These are phyloP conservation scores for rapeseed (Brassica napus) DNA, from an alignment of 345 rosid species.

Conservation along the genomic window Da-Ae NC_063446.1:69089501-69090000, in stretches of 20 bases:
- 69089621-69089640: slow-evolving; percentile 4
- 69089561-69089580: slow-evolving; percentile 58
- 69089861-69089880: slow-evolving; percentile 52
- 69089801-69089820: slow-evolving; percentile 51
- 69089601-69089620: slow-evolving; percentile 57
- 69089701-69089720: slow-evolving; percentile 56
- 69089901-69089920: slow-evolving; percentile 41
- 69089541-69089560: neutral
- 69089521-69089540: slow-evolving; percentile 12
- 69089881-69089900: slow-evolving; percentile 44
- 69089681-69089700: slow-evolving; percentile 51
- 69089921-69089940: slow-evolving; percentile 50
- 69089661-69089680: slow-evolving; percentile 9
- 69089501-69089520: neutral
- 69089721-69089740: slow-evolving; percentile 55
- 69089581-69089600: slow-evolving; percentile 48
- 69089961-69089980: neutral
- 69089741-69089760: slow-evolving; percentile 40
- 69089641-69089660: neutral
- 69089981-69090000: slow-evolving; percentile 15
- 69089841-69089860: slow-evolving; percentile 49
- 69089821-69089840: slow-evolving; percentile 48
- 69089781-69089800: slow-evolving; percentile 39
- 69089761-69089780: slow-evolving; percentile 58
- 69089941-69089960: neutral